phyloP scores from a whole-genome alignment of 257 asterid species.

The Gentiana macrophylla region DNA sequence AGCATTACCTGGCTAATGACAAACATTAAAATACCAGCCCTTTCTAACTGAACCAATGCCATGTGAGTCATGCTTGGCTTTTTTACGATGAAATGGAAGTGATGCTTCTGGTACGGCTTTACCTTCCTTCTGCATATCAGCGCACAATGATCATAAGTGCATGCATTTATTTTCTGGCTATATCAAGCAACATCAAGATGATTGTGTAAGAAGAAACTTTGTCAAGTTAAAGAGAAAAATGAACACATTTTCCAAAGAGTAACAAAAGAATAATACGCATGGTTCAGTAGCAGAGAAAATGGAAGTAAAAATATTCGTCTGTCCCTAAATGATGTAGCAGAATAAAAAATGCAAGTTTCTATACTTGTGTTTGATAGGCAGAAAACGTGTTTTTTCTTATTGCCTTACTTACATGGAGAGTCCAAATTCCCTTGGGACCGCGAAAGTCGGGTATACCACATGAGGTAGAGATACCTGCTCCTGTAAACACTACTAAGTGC shows the following conservation, averaged over 20 bases:
- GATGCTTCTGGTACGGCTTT: constrained; percentile 94
- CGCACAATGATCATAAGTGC: constrained; percentile 9
- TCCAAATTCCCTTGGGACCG: constrained; percentile 98
- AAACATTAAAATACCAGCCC: constrained; percentile 77
- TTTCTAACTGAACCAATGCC: constrained; percentile 90
- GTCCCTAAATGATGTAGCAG: too few species aligned
- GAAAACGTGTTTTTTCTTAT: too few species aligned
- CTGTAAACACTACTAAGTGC: constrained; percentile 93
- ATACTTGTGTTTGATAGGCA: too few species aligned
- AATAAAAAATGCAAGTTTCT: too few species aligned
- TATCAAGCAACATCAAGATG: too few species aligned
- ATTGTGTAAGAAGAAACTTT: too few species aligned
- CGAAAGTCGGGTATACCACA: constrained; percentile 99
- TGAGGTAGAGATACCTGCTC: constrained; percentile 96
- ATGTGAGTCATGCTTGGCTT: constrained; percentile 85
- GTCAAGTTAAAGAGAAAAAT: too few species aligned
- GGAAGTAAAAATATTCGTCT: too few species aligned
- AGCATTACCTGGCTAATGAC: constrained; percentile 76
- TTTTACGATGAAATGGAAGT: constrained; percentile 90
- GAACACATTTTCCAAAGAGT: too few species aligned
- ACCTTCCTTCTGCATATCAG: constrained; percentile 66
- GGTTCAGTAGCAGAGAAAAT: too few species aligned
- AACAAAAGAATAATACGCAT: too few species aligned
- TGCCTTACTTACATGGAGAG: constrained; percentile 63
- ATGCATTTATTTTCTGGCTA: too few species aligned